Conservation (phyloP, 345 rosid genomes). For the Raphanus raphanistrum region DNA sequence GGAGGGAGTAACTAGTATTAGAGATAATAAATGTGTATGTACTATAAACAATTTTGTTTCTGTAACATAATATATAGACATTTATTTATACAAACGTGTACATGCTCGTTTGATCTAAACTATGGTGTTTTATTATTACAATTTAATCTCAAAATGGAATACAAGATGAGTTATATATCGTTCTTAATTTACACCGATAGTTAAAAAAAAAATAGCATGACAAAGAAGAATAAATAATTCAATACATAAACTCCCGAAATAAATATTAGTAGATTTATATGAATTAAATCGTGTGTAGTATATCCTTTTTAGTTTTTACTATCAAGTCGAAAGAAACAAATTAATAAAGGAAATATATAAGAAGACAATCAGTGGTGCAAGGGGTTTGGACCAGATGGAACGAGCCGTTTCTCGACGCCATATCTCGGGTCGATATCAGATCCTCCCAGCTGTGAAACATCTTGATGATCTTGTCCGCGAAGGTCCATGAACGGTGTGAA, state of each 20-base stretch:
- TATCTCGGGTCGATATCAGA: conserved; percentile 51
- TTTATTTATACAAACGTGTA: not conserved
- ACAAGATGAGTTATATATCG: not conserved
- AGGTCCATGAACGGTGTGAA: conserved; percentile 53
- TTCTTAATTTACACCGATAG: conserved; percentile 7
- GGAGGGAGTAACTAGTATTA: too few relatives aligned
- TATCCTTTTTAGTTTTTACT: not conserved
- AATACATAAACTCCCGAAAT: not conserved
- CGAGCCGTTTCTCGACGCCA: conserved; percentile 62
- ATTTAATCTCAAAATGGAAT: not conserved
- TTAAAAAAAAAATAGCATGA: conserved; percentile 17
- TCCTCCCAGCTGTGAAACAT: conserved; percentile 22
- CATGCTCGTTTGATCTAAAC: not conserved
- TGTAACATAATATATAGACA: not conserved
- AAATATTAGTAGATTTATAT: not conserved
- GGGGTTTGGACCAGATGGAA: conserved; percentile 85
- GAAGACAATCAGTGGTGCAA: conserved; percentile 61
- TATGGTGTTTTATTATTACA: conserved; percentile 5
- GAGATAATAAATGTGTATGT: not conserved
- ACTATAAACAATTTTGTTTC: too few relatives aligned
- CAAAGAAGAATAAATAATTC: conserved; percentile 4
- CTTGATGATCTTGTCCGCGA: conserved; percentile 10
- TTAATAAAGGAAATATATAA: not conserved
- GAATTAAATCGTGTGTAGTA: not conserved
- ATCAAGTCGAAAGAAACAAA: not conserved